These are phyloP conservation scores for Inosperma sp. DNA, from an alignment of 768 basidiomycete species.

Conservation along the genomic window DNA sequence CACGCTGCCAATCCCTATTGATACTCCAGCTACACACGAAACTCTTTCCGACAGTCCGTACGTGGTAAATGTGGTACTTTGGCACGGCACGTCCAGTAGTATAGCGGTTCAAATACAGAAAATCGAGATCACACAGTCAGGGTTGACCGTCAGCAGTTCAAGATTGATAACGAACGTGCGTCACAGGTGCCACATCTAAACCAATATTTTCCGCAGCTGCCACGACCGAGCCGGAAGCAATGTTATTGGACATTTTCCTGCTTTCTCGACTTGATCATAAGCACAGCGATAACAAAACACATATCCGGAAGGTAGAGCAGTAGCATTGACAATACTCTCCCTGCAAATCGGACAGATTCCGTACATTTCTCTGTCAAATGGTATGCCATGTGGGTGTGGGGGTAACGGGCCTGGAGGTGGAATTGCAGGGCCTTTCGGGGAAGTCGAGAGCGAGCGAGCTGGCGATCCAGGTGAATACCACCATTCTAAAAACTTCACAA, in stretches of 20 bases:
- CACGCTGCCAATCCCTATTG: no score
- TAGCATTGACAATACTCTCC: constrained; percentile 73
- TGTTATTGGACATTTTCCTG: constrained; percentile 84
- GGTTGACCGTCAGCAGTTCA: constrained; percentile 20
- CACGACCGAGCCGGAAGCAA: constrained; percentile 68
- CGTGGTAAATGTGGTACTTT: no score
- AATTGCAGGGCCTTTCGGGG: constrained; percentile 61
- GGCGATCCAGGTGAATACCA: constrained; percentile 96
- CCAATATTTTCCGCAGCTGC: constrained; percentile 83
- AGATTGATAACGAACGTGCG: constrained; percentile 47
- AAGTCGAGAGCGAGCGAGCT: constrained; percentile 63
- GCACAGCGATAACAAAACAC: constrained; percentile 94
- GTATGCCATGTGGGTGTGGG: constrained; percentile 69
- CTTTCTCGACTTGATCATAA: constrained; percentile 72
- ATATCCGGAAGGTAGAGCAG: constrained; percentile 87
- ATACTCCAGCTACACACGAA: no score
- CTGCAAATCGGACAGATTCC: constrained; percentile 86
- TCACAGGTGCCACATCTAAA: constrained; percentile 41
- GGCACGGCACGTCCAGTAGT: no score
- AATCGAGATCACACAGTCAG: constrained; percentile 13
- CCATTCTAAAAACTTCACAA: constrained; percentile 97
- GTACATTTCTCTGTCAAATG: constrained; percentile 59
- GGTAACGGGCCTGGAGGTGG: constrained; percentile 73
- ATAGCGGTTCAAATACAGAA: constrained; percentile 11
- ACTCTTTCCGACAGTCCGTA: no score